Evolutionary conservation across 78 protist species (phyloP).

Genomic region (Pigoraptor vietnamica): DNA sequence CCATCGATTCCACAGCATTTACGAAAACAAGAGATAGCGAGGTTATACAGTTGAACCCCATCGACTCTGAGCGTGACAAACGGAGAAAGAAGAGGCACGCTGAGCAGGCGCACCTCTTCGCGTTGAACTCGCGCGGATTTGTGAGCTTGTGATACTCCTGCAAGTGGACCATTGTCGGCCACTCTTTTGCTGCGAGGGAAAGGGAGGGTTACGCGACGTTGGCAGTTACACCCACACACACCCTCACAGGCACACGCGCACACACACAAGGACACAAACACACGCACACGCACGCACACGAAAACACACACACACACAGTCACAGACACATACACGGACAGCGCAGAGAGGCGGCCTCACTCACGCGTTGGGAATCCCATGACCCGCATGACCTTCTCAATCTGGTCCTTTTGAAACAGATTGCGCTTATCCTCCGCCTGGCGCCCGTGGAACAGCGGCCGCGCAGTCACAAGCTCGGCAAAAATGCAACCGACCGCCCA

Average conservation of each 20-base stretch:
- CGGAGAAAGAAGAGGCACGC: neutral
- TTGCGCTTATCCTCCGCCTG: conserved; percentile 31
- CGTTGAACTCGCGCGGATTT: neutral
- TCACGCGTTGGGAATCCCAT: conserved; percentile 50
- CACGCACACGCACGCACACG: neutral
- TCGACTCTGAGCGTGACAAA: neutral
- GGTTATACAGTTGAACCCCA: no score
- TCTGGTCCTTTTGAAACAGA: conserved; percentile 65
- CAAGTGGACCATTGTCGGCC: neutral
- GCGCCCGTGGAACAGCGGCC: conserved; percentile 71
- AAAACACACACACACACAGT: neutral
- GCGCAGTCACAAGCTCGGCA: conserved; percentile 63
- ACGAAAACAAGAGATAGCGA: neutral
- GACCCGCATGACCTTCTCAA: conserved; percentile 55
- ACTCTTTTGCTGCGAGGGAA: neutral
- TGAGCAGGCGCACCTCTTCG: neutral
- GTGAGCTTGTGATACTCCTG: neutral
- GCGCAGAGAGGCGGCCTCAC: neutral
- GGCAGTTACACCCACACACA: neutral
- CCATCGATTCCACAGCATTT: no score
- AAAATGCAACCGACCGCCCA: conserved; percentile 87
- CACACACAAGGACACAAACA: neutral
- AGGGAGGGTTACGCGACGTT: neutral
- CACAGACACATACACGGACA: no score
- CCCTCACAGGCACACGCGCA: conserved; percentile 1